Evolutionary conservation across 192 early-diverging fungal species (phyloP).

Genomic region (Coemansia sp.): DNA sequence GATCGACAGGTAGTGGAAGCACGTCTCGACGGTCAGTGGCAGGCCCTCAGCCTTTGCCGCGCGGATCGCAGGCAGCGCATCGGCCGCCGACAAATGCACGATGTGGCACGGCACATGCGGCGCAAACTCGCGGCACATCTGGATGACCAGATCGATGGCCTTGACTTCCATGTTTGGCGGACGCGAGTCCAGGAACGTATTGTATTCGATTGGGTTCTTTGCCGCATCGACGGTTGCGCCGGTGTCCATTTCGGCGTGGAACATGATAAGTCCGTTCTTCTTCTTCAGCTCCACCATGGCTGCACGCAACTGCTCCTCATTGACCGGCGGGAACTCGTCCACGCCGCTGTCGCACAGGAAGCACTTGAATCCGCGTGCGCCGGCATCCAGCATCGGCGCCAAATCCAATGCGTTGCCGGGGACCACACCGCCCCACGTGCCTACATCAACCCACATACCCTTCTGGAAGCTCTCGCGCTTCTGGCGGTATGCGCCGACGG

Average conservation of each 20-base stretch:
- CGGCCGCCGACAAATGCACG: constrained; percentile 78
- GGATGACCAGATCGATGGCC: constrained; percentile 73
- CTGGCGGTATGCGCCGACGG: constrained; percentile 60
- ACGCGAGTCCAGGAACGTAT: constrained; percentile 68
- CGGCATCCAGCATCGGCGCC: constrained; percentile 61
- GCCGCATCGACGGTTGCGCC: constrained; percentile 37
- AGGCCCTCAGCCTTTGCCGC: constrained; percentile 68
- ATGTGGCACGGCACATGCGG: constrained; percentile 74
- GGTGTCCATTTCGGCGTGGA: constrained; percentile 75
- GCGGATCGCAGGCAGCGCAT: constrained; percentile 70
- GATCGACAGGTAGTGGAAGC: constrained; percentile 78
- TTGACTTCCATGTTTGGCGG: constrained; percentile 70
- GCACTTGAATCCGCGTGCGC: constrained; percentile 81
- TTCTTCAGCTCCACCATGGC: constrained; percentile 68
- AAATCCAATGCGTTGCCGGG: constrained; percentile 73
- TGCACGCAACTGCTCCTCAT: constrained; percentile 62
- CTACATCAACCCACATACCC: constrained; percentile 76
- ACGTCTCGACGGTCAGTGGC: constrained; percentile 78
- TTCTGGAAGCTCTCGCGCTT: constrained; percentile 68
- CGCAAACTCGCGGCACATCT: constrained; percentile 65
- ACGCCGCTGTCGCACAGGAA: constrained; percentile 84
- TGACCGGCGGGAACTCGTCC: constrained; percentile 80
- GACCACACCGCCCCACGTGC: constrained; percentile 77
- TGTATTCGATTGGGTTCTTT: constrained; percentile 59
- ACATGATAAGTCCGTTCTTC: constrained; percentile 63